Percentiles rank a stretch among this genome's conserved stretches.
Evolutionary conservation across 345 rosid genomes (phyloP).

Genomic region (Luvunga scandens): DNA sequence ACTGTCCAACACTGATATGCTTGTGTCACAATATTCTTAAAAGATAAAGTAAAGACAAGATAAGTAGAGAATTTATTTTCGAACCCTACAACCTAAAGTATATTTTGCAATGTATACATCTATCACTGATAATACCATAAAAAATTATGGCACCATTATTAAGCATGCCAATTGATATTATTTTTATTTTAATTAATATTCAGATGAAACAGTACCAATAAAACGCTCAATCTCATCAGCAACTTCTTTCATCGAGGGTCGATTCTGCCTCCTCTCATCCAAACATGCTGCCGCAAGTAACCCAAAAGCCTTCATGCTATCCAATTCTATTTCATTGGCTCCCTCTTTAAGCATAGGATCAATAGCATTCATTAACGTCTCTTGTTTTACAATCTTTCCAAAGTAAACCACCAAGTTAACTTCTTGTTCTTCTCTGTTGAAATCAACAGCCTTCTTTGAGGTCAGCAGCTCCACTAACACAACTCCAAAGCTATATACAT

Average conservation of each 20-base stretch:
- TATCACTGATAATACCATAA: too few relatives aligned
- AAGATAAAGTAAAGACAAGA: too few relatives aligned
- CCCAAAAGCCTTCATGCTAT: slow-evolving; percentile 50
- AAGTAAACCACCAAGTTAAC: slow-evolving; percentile 42
- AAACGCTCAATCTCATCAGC: slow-evolving; percentile 51
- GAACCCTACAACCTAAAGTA: too few relatives aligned
- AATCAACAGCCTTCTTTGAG: slow-evolving; percentile 41
- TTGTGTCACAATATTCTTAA: too few relatives aligned
- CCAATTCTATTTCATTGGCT: slow-evolving; percentile 30
- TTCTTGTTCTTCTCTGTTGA: slow-evolving; percentile 33
- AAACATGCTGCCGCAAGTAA: slow-evolving; percentile 42
- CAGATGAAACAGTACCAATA: slow-evolving; percentile 13
- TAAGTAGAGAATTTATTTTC: too few relatives aligned
- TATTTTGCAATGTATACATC: too few relatives aligned
- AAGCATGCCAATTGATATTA: too few relatives aligned
- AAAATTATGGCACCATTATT: too few relatives aligned
- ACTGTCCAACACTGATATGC: too few relatives aligned
- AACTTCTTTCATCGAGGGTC: slow-evolving; percentile 64
- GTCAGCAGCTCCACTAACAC: slow-evolving; percentile 51
- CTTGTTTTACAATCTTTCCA: slow-evolving; percentile 34
- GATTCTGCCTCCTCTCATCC: slow-evolving; percentile 55
- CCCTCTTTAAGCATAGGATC: slow-evolving; percentile 35
- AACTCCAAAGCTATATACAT: slow-evolving; percentile 54
- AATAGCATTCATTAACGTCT: slow-evolving; percentile 32
- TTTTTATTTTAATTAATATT: too few relatives aligned